Percentiles rank a stretch among this genome's conserved stretches.
These are phyloP conservation scores for Amanita exitialis DNA, from an alignment of 768 basidiomycete species.

Conservation along the genomic window DNA sequence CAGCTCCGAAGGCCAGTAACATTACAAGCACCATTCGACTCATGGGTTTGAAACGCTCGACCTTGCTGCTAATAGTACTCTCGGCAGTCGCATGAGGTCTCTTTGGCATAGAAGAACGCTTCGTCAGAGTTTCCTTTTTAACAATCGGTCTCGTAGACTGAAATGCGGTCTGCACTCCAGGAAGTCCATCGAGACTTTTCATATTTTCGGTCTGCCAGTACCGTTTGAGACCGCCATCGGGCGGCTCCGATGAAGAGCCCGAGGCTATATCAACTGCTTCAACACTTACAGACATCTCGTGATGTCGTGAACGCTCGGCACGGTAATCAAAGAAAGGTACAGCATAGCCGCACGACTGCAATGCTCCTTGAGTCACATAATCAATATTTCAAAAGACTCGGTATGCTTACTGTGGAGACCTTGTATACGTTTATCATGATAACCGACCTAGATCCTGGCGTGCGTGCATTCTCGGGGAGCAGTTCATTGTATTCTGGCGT, in stretches of 20 bases:
- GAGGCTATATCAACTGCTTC: conserved; percentile 29
- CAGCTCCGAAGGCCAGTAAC: neutral
- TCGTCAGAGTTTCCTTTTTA: neutral
- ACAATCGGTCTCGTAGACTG: neutral
- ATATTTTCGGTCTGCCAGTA: conserved; percentile 47
- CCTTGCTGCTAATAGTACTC: too few relatives aligned
- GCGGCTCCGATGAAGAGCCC: conserved; percentile 1
- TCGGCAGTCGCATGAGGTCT: neutral
- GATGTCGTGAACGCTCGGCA: conserved; percentile 42
- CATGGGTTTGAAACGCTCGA: neutral
- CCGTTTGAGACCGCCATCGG: conserved; percentile 35
- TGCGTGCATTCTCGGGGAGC: conserved; percentile 34
- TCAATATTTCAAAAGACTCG: neutral
- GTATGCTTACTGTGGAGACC: conserved; percentile 33
- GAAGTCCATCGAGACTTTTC: conserved; percentile 47
- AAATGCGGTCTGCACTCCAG: conserved; percentile 15
- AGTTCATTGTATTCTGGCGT: conserved; percentile 47
- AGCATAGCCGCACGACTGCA: conserved; percentile 57
- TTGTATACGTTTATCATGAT: conserved; percentile 54
- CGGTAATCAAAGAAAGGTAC: conserved; percentile 53
- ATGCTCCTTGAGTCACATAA: neutral
- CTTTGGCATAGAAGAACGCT: too few relatives aligned
- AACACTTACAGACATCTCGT: conserved; percentile 31
- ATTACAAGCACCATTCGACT: neutral
- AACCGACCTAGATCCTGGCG: conserved; percentile 48